Conservation (phyloP, 257 asterid species). For the Scutellaria minor region DNA sequence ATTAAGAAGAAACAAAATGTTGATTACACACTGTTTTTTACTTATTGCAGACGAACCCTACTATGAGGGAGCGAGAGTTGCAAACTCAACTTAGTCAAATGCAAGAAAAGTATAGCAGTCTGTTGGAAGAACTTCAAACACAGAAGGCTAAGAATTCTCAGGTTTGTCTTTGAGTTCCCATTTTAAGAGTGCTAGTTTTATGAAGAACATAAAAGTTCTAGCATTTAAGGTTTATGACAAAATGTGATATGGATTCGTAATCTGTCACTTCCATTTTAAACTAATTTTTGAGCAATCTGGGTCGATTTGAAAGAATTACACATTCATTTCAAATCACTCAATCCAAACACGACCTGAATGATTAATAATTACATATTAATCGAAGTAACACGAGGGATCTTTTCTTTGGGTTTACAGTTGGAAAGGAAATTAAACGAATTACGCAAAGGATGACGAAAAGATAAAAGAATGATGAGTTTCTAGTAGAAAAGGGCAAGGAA, state of each 20-base stretch:
- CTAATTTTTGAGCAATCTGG: too few relatives aligned
- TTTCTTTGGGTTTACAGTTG: conserved; percentile 46
- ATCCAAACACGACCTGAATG: too few relatives aligned
- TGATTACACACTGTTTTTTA: conserved; percentile 8
- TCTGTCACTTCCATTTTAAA: too few relatives aligned
- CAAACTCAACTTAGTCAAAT: conserved; percentile 70
- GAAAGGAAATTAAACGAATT: conserved; percentile 52
- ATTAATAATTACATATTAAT: neutral
- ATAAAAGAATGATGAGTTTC: conserved; percentile 29
- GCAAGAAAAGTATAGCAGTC: conserved; percentile 76
- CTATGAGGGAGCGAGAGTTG: conserved; percentile 69
- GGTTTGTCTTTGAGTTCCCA: conserved; percentile 45
- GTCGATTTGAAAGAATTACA: too few relatives aligned
- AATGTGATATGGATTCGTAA: too few relatives aligned
- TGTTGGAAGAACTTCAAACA: conserved; percentile 77
- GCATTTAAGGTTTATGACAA: neutral
- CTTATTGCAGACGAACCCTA: conserved; percentile 47
- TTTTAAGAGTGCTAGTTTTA: neutral
- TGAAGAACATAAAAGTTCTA: neutral
- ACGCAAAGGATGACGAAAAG: conserved; percentile 43
- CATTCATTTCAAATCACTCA: too few relatives aligned
- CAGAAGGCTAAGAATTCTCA: conserved; percentile 67
- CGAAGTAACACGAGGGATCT: neutral
- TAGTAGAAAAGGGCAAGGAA: neutral
- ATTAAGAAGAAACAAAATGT: neutral